Evolutionary conservation across 2,329 filamentous ascomycete species (phyloP).

Genomic region (Rutstroemia sp.): DNA sequence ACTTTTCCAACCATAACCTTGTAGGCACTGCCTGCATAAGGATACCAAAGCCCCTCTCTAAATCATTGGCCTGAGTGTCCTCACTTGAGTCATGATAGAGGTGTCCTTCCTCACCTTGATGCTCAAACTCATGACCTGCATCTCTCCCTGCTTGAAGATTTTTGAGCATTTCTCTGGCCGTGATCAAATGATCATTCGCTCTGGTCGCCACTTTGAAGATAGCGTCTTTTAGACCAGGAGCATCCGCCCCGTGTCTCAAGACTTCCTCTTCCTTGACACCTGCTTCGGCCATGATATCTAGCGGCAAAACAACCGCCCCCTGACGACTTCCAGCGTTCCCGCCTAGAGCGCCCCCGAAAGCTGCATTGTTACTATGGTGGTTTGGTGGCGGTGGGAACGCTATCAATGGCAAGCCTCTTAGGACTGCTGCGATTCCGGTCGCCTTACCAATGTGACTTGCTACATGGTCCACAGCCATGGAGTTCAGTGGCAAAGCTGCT

Average conservation of each 20-base stretch:
- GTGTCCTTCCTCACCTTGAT: conserved; percentile 68
- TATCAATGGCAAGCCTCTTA: conserved; percentile 84
- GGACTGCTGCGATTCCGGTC: conserved; percentile 74
- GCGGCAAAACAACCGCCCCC: conserved; percentile 68
- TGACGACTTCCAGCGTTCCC: conserved; percentile 37
- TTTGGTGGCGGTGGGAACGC: conserved; percentile 64
- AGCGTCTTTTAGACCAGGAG: conserved; percentile 76
- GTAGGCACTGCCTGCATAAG: conserved; percentile 75
- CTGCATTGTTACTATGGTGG: conserved; percentile 43
- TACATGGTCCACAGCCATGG: conserved; percentile 82
- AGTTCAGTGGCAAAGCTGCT: conserved; percentile 70
- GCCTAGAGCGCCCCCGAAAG: conserved; percentile 32
- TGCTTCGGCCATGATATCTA: conserved; percentile 81
- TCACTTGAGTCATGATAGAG: conserved; percentile 35
- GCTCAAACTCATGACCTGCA: conserved; percentile 82
- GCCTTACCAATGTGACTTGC: conserved; percentile 95
- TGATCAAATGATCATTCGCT: conserved; percentile 93
- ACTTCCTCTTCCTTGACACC: conserved; percentile 85
- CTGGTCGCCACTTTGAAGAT: conserved; percentile 88
- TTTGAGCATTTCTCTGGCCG: conserved; percentile 82
- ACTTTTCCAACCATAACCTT: conserved; percentile 65
- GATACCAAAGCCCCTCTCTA: conserved; percentile 67
- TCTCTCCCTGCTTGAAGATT: conserved; percentile 67
- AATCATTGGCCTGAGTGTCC: conserved; percentile 40
- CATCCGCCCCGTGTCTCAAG: conserved; percentile 70